Evolutionary conservation across 768 basidiomycete genomes (phyloP).

Genomic region (Pleurotus djamor): DNA sequence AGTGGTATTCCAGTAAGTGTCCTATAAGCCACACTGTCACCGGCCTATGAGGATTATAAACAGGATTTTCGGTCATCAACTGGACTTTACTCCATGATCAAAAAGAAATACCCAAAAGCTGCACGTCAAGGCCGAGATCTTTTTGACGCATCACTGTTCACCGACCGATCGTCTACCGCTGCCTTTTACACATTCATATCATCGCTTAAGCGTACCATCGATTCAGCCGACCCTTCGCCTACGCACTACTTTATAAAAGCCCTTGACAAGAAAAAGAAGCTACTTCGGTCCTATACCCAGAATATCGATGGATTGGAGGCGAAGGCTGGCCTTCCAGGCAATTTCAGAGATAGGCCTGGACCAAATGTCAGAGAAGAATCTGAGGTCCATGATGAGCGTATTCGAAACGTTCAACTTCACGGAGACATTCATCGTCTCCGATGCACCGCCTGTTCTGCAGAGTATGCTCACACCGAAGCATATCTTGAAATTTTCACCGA

Average conservation of each 20-base stretch:
- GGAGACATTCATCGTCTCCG: constrained; percentile 92
- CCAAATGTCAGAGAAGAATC: constrained; percentile 62
- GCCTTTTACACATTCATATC: constrained; percentile 97
- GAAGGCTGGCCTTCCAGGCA: constrained; percentile 70
- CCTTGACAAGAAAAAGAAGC: constrained; percentile 79
- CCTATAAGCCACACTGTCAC: not conserved
- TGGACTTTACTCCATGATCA: constrained; percentile 88
- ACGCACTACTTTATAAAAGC: constrained; percentile 90
- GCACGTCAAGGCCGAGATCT: constrained; percentile 92
- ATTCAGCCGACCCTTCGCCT: constrained; percentile 73
- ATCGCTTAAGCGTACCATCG: constrained; percentile 80
- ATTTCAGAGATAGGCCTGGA: constrained; percentile 51
- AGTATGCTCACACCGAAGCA: constrained; percentile 65
- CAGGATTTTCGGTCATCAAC: constrained; percentile 97
- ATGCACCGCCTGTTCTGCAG: constrained; percentile 81
- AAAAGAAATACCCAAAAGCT: constrained; percentile 76
- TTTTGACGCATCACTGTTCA: constrained; percentile 91
- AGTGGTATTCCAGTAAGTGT: constrained; percentile 89
- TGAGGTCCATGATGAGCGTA: constrained; percentile 65
- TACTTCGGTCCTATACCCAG: constrained; percentile 93
- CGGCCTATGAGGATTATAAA: not conserved
- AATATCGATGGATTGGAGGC: constrained; percentile 97
- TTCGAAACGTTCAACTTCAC: constrained; percentile 91
- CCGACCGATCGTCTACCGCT: constrained; percentile 79
- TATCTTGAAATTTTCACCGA: constrained; percentile 62